These are phyloP conservation scores for Solanum pimpinellifolium DNA, from an alignment of 257 asterid genomes.

Conservation along the genomic window DNA sequence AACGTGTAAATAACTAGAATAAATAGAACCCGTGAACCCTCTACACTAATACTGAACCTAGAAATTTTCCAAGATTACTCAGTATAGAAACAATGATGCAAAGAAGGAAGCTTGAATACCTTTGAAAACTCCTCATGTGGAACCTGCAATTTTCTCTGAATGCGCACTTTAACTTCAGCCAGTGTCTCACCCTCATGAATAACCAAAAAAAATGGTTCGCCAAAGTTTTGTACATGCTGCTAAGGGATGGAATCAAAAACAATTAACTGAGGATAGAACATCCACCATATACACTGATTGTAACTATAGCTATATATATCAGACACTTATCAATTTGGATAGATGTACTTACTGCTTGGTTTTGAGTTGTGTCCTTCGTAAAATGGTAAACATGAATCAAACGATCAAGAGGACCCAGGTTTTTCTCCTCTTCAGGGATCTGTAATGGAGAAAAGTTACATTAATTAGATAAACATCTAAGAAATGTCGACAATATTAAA, in stretches of 20 bases:
- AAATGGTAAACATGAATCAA: slow-evolving; percentile 22
- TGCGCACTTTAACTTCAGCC: slow-evolving; percentile 7
- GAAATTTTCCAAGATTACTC: not conserved
- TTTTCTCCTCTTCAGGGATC: slow-evolving; percentile 19
- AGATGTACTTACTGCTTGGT: slow-evolving; percentile 5
- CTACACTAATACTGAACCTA: not conserved
- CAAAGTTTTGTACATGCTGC: slow-evolving; percentile 19
- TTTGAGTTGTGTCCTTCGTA: slow-evolving; percentile 13
- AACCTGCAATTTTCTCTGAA: slow-evolving; percentile 16
- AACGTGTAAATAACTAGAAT: not conserved
- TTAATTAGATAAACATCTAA: not conserved
- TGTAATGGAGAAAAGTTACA: not conserved
- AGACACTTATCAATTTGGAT: not conserved
- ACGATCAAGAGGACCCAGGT: slow-evolving; percentile 19
- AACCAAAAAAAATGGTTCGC: slow-evolving; percentile 18
- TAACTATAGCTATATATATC: not conserved
- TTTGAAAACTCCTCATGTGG: slow-evolving; percentile 20
- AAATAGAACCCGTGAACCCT: not conserved
- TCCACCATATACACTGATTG: not conserved
- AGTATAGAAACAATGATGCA: not conserved
- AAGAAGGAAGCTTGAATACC: slow-evolving; percentile 4
- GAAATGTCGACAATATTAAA: not conserved
- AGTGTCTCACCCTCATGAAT: slow-evolving; percentile 14
- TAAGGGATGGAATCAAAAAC: not conserved
- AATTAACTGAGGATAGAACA: not conserved